Percentiles rank a stretch among this genome's conserved stretches.
Evolutionary conservation across 2,329 filamentous ascomycete genomes (phyloP).

Genomic region (Penicillium psychrosexuale): DNA sequence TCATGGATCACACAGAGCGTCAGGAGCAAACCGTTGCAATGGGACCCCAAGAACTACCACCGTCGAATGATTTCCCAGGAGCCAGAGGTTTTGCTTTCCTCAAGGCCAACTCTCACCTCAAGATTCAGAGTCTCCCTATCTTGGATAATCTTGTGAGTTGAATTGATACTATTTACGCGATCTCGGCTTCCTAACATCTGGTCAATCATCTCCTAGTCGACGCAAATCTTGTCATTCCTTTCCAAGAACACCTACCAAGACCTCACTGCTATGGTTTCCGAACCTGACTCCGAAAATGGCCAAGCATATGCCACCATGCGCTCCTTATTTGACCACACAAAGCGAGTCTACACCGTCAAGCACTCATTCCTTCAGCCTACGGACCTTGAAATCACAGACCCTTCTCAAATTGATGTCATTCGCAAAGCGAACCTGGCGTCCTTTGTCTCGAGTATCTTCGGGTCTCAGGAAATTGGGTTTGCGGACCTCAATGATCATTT

Average conservation of each 20-base stretch:
- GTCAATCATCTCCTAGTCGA: slow-evolving; percentile 45
- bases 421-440: slow-evolving; percentile 64
- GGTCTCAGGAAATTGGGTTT: slow-evolving; percentile 63
- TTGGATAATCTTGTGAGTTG: slow-evolving; percentile 57
- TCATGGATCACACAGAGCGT: slow-evolving; percentile 44
- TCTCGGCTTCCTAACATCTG: not conserved
- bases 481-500: slow-evolving; percentile 62
- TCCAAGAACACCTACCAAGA: slow-evolving; percentile 57
- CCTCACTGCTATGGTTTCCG: slow-evolving; percentile 56
- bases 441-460: slow-evolving; percentile 62
- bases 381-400: slow-evolving; percentile 52
- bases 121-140: slow-evolving; percentile 59
- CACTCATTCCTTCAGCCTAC: slow-evolving; percentile 55
- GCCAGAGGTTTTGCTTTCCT: slow-evolving; percentile 38
- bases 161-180: not conserved
- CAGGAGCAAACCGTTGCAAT: slow-evolving; percentile 41
- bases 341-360: slow-evolving; percentile 58
- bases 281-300: slow-evolving; percentile 54
- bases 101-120: slow-evolving; percentile 48
- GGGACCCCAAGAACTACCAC: slow-evolving; percentile 34
- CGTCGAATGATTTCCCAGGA: slow-evolving; percentile 28
- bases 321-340: slow-evolving; percentile 61
- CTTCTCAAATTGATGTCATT: slow-evolving; percentile 57
- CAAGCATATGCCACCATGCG: slow-evolving; percentile 62
- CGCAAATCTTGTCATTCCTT: slow-evolving; percentile 57